These are phyloP conservation scores for Penicillium sp. DNA, from an alignment of 2,329 filamentous ascomycete species.

Conservation along the genomic window DNA sequence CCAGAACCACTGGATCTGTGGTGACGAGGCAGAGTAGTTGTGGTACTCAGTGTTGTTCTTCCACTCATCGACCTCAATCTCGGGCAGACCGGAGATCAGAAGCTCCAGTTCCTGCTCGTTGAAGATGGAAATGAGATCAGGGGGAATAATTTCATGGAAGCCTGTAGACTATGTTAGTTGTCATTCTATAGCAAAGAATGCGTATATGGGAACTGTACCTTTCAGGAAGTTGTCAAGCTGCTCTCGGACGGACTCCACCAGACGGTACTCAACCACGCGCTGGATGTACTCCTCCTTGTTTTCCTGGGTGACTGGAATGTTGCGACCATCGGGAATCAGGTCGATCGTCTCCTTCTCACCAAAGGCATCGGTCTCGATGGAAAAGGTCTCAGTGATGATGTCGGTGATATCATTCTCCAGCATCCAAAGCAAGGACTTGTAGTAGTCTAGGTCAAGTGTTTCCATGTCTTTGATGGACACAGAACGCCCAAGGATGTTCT, in stretches of 20 bases:
- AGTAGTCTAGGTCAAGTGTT: slow-evolving; percentile 96
- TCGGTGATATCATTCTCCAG: slow-evolving; percentile 97
- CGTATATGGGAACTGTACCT: slow-evolving; percentile 47
- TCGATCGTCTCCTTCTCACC: slow-evolving; percentile 86
- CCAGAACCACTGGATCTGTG: slow-evolving; percentile 99
- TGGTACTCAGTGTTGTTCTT: slow-evolving; percentile 99
- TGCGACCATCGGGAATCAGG: slow-evolving; percentile 80
- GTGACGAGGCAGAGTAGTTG: slow-evolving; percentile 91
- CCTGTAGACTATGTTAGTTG: slow-evolving; percentile 1
- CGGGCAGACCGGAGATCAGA: slow-evolving; percentile 91
- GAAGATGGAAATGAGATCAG: slow-evolving; percentile 93
- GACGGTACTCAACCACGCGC: slow-evolving; percentile 87
- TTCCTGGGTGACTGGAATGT: slow-evolving; percentile 91
- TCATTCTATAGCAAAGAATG: neutral
- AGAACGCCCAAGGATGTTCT: slow-evolving; percentile 89
- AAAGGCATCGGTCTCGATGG: slow-evolving; percentile 90
- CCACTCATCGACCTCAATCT: slow-evolving; percentile 98
- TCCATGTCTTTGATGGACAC: slow-evolving; percentile 99
- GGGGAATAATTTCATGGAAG: slow-evolving; percentile 97
- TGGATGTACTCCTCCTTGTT: slow-evolving; percentile 99
- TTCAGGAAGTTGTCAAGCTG: slow-evolving; percentile 92
- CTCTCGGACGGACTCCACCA: slow-evolving; percentile 87
- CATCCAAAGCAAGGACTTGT: slow-evolving; percentile 99
- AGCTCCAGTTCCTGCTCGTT: slow-evolving; percentile 97
- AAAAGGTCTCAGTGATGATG: slow-evolving; percentile 95